These are phyloP conservation scores for Kodamaea kaohsiungensis DNA, from an alignment of 805 yeast genomes.

Conservation along the genomic window DNA sequence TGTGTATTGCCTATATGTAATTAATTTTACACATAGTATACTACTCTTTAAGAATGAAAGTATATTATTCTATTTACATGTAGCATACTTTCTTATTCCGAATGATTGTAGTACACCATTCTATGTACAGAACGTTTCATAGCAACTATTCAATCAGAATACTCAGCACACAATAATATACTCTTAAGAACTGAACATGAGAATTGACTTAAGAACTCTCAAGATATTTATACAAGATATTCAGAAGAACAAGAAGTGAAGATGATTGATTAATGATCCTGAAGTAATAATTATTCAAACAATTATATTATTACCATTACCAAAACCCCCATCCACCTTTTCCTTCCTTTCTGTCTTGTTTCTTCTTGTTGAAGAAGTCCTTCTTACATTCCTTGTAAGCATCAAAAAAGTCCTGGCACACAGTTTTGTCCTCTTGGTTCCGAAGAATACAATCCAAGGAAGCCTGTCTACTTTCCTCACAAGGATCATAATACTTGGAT, in stretches of 20 bases:
- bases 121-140: no score
- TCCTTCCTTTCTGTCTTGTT: constrained; percentile 37
- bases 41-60: no score
- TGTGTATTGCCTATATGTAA: no score
- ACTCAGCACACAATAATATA: no score
- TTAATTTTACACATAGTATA: no score
- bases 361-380: constrained; percentile 39
- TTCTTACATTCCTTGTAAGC: constrained; percentile 92
- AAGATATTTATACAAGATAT: background rate
- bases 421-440: constrained; percentile 63
- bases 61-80: no score
- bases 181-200: no score
- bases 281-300: no score
- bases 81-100: no score
- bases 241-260: background rate
- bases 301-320: constrained; percentile 16
- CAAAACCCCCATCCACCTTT: constrained; percentile 47
- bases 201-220: no score
- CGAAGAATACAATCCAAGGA: constrained; percentile 80
- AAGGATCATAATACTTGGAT: constrained; percentile 88
- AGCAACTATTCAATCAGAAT: no score
- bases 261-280: background rate
- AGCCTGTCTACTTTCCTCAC: constrained; percentile 86
- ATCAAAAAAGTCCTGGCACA: constrained; percentile 79
- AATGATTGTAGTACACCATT: no score